Evolutionary conservation across 108 stramenopile genomes (phyloP).

Genomic region (Pseudonitzschia delicatissima): DNA sequence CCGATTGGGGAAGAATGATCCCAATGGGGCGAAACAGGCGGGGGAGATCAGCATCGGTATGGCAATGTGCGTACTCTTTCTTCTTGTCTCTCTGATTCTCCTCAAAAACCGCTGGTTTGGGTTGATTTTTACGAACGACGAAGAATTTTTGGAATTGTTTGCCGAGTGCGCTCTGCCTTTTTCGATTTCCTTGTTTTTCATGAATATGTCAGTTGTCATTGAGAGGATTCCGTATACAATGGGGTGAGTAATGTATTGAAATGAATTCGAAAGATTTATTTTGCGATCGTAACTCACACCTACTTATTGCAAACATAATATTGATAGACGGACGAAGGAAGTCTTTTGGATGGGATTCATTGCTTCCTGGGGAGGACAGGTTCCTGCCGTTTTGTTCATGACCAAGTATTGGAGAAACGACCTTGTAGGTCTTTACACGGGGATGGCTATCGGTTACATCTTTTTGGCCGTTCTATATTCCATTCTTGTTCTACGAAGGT

Average conservation of each 20-base stretch:
- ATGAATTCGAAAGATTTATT: too few relatives aligned
- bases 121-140: conserved; percentile 68
- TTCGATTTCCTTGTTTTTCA: conserved; percentile 56
- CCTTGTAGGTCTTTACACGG: conserved; percentile 67
- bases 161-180: conserved; percentile 60
- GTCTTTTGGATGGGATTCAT: conserved; percentile 71
- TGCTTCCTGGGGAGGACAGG: conserved; percentile 70
- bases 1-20: conserved; percentile 50
- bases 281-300: too few relatives aligned
- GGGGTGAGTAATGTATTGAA: too few relatives aligned
- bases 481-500: conserved; percentile 24
- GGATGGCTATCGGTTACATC: conserved; percentile 58
- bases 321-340: conserved; percentile 52
- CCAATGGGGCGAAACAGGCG: conserved; percentile 57
- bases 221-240: conserved; percentile 74
- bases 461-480: conserved; percentile 37
- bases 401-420: conserved; percentile 69
- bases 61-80: conserved; percentile 26
- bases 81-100: conserved; percentile 45
- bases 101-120: conserved; percentile 55
- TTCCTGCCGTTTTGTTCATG: conserved; percentile 67
- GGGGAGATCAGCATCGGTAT: conserved; percentile 52
- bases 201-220: conserved; percentile 78
- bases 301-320: too few relatives aligned
- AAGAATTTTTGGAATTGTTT: conserved; percentile 61